Evolutionary conservation across 768 basidiomycete genomes (phyloP).

Genomic region (Leucogyrophana mollusca): DNA sequence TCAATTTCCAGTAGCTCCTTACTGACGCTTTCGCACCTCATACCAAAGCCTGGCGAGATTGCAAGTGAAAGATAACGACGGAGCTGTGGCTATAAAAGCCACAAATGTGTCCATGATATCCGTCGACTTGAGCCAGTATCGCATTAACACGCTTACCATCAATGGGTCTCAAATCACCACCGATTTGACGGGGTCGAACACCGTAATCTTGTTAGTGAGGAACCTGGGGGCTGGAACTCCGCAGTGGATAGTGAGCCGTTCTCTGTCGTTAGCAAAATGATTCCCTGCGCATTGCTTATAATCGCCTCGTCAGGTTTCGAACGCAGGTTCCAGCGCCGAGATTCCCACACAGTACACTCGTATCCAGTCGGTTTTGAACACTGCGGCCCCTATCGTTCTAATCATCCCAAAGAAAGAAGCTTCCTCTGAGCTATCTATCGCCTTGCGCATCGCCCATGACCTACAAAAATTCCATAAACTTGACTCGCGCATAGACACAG

Average conservation of each 20-base stretch:
- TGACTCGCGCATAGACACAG: slow-evolving; percentile 60
- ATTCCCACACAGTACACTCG: slow-evolving; percentile 44
- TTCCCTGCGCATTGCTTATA: no score
- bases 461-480: slow-evolving; percentile 67
- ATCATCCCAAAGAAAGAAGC: slow-evolving; percentile 44
- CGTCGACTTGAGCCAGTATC: slow-evolving; percentile 4
- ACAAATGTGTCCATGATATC: slow-evolving; percentile 26
- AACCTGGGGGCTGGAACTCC: not conserved
- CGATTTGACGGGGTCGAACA: not conserved
- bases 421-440: slow-evolving; percentile 47
- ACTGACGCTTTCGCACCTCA: slow-evolving; percentile 17
- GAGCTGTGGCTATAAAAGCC: slow-evolving; percentile 14
- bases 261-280: no score
- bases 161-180: slow-evolving; percentile 10
- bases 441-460: slow-evolving; percentile 66
- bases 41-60: slow-evolving; percentile 2
- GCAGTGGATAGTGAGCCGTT: not conserved
- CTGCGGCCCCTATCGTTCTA: slow-evolving; percentile 51
- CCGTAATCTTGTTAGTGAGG: slow-evolving; percentile 11
- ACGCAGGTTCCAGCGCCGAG: not conserved
- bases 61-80: slow-evolving; percentile 3
- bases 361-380: slow-evolving; percentile 64
- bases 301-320: slow-evolving; percentile 1
- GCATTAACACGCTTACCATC: slow-evolving; percentile 8
- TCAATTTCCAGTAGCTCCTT: not conserved